phyloP scores from a whole-genome alignment of 306 rosid species.

The Lupinus albus region DNA sequence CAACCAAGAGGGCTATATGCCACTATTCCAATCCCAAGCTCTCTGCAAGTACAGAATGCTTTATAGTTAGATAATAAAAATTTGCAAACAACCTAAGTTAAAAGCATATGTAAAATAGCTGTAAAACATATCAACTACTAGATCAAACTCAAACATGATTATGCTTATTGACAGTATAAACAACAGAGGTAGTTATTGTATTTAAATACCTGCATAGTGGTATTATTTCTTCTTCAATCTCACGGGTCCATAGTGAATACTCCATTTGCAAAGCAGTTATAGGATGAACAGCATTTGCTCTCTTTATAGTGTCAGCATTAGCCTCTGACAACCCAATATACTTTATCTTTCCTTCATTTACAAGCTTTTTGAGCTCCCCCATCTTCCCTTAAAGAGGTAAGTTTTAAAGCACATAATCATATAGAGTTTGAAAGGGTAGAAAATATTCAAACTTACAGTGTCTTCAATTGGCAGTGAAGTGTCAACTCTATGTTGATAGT shows the following conservation, averaged over 20 bases:
- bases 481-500: slow-evolving; percentile 65
- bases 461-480: slow-evolving; percentile 72
- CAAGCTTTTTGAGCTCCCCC: slow-evolving; percentile 66
- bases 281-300: slow-evolving; percentile 76
- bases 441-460: slow-evolving; percentile 57
- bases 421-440: neutral
- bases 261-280: slow-evolving; percentile 81
- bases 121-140: neutral
- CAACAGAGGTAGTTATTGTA: neutral
- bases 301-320: slow-evolving; percentile 60
- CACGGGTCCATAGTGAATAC: slow-evolving; percentile 69
- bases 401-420: slow-evolving; percentile 25
- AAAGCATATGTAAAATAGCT: slow-evolving; percentile 19
- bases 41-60: slow-evolving; percentile 42
- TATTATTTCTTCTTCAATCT: slow-evolving; percentile 64
- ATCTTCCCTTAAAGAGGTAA: slow-evolving; percentile 42
- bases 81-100: slow-evolving; percentile 10
- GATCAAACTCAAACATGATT: neutral
- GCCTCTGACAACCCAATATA: slow-evolving; percentile 68
- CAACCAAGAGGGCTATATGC: slow-evolving; percentile 77
- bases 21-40: slow-evolving; percentile 75
- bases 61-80: slow-evolving; percentile 5
- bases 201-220: slow-evolving; percentile 64
- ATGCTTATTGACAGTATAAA: slow-evolving; percentile 3
- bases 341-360: slow-evolving; percentile 67